Evolutionary conservation across 1,139 yeast genomes (phyloP).

Genomic region (Diutina ranongensis): DNA sequence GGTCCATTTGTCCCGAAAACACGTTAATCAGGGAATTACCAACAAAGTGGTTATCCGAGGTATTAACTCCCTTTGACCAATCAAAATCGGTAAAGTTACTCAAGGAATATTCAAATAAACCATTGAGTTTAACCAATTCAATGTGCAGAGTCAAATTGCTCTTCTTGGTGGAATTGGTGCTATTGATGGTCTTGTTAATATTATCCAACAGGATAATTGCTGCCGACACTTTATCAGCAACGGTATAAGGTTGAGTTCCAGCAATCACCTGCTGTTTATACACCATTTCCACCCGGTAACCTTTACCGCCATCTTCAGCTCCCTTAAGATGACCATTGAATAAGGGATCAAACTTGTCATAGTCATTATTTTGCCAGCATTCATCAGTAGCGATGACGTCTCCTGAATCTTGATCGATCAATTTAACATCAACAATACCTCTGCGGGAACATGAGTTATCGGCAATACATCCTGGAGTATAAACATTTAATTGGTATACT

Average conservation of each 20-base stretch:
- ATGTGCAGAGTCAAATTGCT: conserved; percentile 7
- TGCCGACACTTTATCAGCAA: conserved; percentile 61
- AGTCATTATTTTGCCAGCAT: conserved; percentile 70
- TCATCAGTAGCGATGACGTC: conserved; percentile 27
- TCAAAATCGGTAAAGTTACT: conserved; percentile 50
- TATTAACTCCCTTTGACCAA: conserved; percentile 12
- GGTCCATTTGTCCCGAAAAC: conserved; percentile 41
- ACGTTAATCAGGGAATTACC: conserved; percentile 60
- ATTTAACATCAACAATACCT: conserved; percentile 69
- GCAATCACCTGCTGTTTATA: not conserved
- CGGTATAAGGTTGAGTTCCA: conserved; percentile 32
- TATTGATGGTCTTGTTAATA: conserved; percentile 18
- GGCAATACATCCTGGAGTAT: conserved; percentile 76
- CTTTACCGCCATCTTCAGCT: conserved; percentile 11
- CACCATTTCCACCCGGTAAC: not conserved
- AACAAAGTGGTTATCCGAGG: conserved; percentile 27
- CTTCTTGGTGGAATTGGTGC: conserved; percentile 9
- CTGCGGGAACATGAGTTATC: conserved; percentile 63
- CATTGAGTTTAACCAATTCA: conserved; percentile 35
- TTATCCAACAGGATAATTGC: conserved; percentile 41
- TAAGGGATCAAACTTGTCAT: conserved; percentile 69
- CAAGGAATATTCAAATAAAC: conserved; percentile 72
- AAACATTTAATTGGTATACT: conserved; percentile 55
- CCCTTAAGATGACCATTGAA: conserved; percentile 60
- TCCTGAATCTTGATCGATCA: conserved; percentile 34